These are phyloP conservation scores for Ustilago vetiveriae DNA, from an alignment of 1,284 basidiomycete species.

Conservation along the genomic window DNA sequence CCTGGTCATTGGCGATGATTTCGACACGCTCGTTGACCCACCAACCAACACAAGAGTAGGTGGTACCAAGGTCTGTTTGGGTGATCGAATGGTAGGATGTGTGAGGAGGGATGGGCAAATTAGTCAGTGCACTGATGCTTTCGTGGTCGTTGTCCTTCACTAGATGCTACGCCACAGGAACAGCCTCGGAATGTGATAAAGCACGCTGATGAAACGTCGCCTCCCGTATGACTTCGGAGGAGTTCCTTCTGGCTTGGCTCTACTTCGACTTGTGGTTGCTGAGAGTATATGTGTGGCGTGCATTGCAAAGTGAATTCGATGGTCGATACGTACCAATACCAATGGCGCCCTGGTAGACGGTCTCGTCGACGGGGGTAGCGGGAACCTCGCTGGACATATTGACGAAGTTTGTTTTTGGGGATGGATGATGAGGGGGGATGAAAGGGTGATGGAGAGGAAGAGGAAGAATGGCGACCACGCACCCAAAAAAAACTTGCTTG, in stretches of 20 bases:
- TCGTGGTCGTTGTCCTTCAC: too few species aligned
- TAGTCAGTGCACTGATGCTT: too few species aligned
- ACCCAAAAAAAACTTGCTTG: slow-evolving; percentile 6
- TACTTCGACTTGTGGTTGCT: neutral
- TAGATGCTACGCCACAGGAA: too few species aligned
- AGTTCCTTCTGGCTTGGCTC: too few species aligned
- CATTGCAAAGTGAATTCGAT: neutral
- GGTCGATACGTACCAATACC: slow-evolving; percentile 76
- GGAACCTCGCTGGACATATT: slow-evolving; percentile 66
- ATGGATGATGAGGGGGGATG: slow-evolving; percentile 25
- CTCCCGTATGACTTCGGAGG: too few species aligned
- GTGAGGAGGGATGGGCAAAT: too few species aligned
- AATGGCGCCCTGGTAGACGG: slow-evolving; percentile 93
- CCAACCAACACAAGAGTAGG: slow-evolving; percentile 78
- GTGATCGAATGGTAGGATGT: too few species aligned
- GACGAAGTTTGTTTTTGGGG: slow-evolving; percentile 43
- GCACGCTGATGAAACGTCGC: too few species aligned
- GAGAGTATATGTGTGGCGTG: slow-evolving; percentile 3
- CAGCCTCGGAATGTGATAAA: too few species aligned
- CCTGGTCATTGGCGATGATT: slow-evolving; percentile 72
- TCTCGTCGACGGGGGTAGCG: slow-evolving; percentile 72
- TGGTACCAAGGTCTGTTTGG: slow-evolving; percentile 73
- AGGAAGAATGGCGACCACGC: slow-evolving; percentile 23
- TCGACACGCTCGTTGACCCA: slow-evolving; percentile 65
- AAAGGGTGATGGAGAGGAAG: slow-evolving; percentile 39